Evolutionary conservation across 225 moss, liverwort and hornwort genomes (phyloP), one percentile per base, ranked within the genome.

Genomic region (Anthoceros angustus): DNA sequence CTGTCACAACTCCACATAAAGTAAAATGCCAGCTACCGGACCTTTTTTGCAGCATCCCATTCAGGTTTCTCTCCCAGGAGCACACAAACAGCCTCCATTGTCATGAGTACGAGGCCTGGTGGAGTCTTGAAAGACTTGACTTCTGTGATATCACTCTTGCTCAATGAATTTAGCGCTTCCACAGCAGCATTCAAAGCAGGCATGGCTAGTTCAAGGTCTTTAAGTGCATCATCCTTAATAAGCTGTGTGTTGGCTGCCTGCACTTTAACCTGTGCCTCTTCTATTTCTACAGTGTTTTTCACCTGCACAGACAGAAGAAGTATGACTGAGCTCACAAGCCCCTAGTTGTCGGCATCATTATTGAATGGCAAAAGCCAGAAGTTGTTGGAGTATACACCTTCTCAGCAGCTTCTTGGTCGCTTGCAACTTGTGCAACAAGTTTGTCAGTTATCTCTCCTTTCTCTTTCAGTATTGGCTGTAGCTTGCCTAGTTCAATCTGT

Each of bases 161-260:
- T 90, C 8, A 94, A 42, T 0, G 94, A 83, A 64, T 90, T 86
- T 0, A 94, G 70, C 5, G 94, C 94, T 9, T 12, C 9, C 5
- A 90, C 74, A 7, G 94, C 88, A 11, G 81, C 87, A 77, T 94
- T 90, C 0, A 94, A 66, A 21, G 94, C 86, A 10, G 94, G 90
- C 68, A 94, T 70, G 0, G 88, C 94, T 3, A 84, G 84, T 64
- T 94, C 86, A 0, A 94, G 78, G 5, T 94, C 94, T 5, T 79
- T 90, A 73, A 85, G 86, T 25, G 94, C 94, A 69, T 94, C 94
- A 68, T 90, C 90, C 72, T 94, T 94, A 41, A 94, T 94, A 20
- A 88, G 60, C 79, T 94, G 90, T 0, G 94, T 90, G 10, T 74
- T 83, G 4, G 70, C 75, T 0, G 94, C 94, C 75, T 90, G 94